A percentile compares a stretch with the other conserved stretches of the same genome.
Conservation (phyloP, 2,329 filamentous ascomycete genomes). For the Elsinoe perseae region DNA sequence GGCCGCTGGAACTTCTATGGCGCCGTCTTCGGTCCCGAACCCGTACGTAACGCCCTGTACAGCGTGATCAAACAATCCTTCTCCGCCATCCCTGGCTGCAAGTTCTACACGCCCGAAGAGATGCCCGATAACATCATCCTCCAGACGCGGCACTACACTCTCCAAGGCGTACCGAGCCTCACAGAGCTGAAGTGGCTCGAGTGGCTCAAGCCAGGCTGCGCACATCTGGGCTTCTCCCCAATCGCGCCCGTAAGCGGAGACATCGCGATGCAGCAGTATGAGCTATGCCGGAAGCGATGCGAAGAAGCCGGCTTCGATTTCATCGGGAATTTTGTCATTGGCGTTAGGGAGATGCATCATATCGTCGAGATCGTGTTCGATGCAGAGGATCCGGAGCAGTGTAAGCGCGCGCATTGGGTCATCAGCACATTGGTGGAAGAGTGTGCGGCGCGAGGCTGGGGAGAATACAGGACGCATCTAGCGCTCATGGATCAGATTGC, state of each 20-base stretch:
- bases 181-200: constrained; percentile 40
- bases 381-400: constrained; percentile 34
- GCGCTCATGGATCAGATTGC: constrained; percentile 41
- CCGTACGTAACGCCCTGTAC: constrained; percentile 27
- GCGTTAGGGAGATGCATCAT: constrained; percentile 49
- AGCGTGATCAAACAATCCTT: constrained; percentile 40
- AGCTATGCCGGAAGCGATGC: constrained; percentile 29
- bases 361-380: constrained; percentile 50
- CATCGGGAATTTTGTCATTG: constrained; percentile 45
- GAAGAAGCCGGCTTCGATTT: constrained; percentile 44
- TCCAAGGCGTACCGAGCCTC: constrained; percentile 29
- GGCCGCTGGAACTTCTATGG: constrained; percentile 48
- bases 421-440: constrained; percentile 36
- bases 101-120: constrained; percentile 39
- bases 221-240: constrained; percentile 47
- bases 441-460: constrained; percentile 37
- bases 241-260: constrained; percentile 43
- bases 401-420: constrained; percentile 32
- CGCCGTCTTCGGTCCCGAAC: constrained; percentile 33
- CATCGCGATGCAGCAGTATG: constrained; percentile 41
- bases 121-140: constrained; percentile 28
- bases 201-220: constrained; percentile 45
- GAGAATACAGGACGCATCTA: constrained; percentile 43
- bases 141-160: constrained; percentile 25
- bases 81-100: constrained; percentile 35